Percentiles rank a stretch among this genome's conserved stretches.
phyloP scores from a whole-genome alignment of 768 basidiomycete genomes.

The Podaxis mareebaensis region DNA sequence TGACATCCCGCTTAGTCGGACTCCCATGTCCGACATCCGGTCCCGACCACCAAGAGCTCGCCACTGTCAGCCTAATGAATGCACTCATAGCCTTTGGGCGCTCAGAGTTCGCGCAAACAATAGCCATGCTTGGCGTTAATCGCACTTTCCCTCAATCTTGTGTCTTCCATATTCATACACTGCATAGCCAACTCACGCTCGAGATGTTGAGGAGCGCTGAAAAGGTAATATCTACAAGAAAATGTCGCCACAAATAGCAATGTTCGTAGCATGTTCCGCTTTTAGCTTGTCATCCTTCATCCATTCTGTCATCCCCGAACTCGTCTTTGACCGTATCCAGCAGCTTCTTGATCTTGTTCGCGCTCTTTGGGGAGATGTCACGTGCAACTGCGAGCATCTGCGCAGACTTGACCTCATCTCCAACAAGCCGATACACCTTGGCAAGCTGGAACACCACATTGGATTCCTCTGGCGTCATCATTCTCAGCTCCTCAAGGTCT shows the following conservation, averaged over 20 bases:
- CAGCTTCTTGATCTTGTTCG: slow-evolving; percentile 79
- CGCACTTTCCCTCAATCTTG: not conserved
- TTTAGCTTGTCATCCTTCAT: slow-evolving; percentile 57
- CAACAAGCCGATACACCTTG: slow-evolving; percentile 82
- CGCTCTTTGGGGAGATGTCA: slow-evolving; percentile 91
- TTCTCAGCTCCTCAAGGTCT: slow-evolving; percentile 79
- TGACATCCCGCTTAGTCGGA: not conserved
- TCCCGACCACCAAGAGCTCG: too few relatives aligned
- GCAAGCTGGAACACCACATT: slow-evolving; percentile 97
- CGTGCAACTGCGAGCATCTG: slow-evolving; percentile 87
- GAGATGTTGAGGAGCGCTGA: not conserved
- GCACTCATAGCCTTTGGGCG: not conserved
- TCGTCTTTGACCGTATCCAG: slow-evolving; percentile 71
- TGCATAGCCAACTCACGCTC: slow-evolving; percentile 8
- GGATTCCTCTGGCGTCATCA: slow-evolving; percentile 89
- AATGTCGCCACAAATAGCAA: slow-evolving; percentile 32
- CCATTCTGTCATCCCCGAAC: slow-evolving; percentile 64
- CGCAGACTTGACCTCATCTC: slow-evolving; percentile 77
- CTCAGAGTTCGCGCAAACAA: not conserved
- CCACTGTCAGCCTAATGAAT: not conserved
- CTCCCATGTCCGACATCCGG: slow-evolving; percentile 11
- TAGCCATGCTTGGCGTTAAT: not conserved
- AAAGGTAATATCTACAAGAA: slow-evolving; percentile 31
- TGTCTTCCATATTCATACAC: slow-evolving; percentile 13
- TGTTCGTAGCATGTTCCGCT: slow-evolving; percentile 14